Conservation (phyloP, 1,139 yeast genomes). For the Kodamaea plutei region DNA sequence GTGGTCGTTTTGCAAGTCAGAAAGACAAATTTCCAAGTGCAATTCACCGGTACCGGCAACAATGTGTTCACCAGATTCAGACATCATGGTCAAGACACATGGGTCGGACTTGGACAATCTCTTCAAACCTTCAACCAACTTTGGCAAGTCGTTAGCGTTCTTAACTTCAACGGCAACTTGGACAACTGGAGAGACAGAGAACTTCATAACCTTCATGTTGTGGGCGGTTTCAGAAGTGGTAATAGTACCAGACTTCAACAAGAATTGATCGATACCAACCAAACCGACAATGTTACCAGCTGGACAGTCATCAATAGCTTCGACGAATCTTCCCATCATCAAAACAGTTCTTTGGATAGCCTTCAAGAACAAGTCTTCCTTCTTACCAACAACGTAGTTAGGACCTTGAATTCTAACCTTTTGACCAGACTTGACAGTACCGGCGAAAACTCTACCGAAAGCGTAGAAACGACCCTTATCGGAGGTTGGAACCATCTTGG, state of each 20-base stretch:
- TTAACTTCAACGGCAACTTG: conserved; percentile 99
- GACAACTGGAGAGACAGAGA: conserved; percentile 99
- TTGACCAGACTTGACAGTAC: conserved; percentile 98
- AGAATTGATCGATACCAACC: conserved; percentile 99
- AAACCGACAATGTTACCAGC: conserved; percentile 99
- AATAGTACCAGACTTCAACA: conserved; percentile 98
- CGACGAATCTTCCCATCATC: conserved; percentile 99
- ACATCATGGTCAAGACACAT: conserved; percentile 85
- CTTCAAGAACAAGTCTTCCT: conserved; percentile 96
- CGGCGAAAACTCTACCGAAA: conserved; percentile 99
- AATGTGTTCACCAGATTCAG: conserved; percentile 98
- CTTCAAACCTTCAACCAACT: conserved; percentile 99
- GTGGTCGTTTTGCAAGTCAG: conserved; percentile 96
- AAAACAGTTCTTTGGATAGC: conserved; percentile 98
- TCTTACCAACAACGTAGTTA: conserved; percentile 97
- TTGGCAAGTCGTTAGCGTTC: conserved; percentile 99
- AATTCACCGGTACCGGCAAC: conserved; percentile 99
- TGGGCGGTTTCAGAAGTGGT: conserved; percentile 96
- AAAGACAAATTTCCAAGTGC: conserved; percentile 97
- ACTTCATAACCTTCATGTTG: conserved; percentile 99
- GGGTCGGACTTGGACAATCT: conserved; percentile 99
- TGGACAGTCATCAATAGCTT: conserved; percentile 98
- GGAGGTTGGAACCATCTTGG: conserved; percentile 99
- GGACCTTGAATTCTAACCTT: conserved; percentile 99
- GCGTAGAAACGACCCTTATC: conserved; percentile 99